Percentiles rank a stretch among this genome's conserved stretches.
Conservation (phyloP, 2,329 filamentous ascomycete species). For the Fusarium agapanthi region DNA sequence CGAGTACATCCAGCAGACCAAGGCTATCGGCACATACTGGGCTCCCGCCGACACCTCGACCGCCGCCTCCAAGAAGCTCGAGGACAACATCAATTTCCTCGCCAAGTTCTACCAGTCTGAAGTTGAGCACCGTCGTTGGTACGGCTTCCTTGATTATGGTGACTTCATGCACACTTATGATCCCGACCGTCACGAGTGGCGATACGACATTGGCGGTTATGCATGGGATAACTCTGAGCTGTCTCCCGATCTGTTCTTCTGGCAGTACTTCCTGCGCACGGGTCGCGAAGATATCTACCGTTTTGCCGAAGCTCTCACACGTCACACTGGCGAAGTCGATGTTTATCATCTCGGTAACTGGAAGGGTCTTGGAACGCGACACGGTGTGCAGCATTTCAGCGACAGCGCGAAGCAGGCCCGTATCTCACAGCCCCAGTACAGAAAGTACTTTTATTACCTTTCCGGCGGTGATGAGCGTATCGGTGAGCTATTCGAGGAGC, state of each 20-base stretch:
- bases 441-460: slow-evolving; percentile 64
- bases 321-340: slow-evolving; percentile 69
- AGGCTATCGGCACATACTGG: slow-evolving; percentile 66
- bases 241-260: slow-evolving; percentile 69
- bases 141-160: slow-evolving; percentile 70
- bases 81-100: slow-evolving; percentile 64
- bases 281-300: slow-evolving; percentile 65
- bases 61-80: slow-evolving; percentile 49
- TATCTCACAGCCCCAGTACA: slow-evolving; percentile 64
- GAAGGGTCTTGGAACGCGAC: slow-evolving; percentile 68
- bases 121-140: slow-evolving; percentile 67
- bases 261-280: slow-evolving; percentile 69
- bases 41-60: slow-evolving; percentile 47
- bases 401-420: slow-evolving; percentile 70
- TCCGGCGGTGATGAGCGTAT: slow-evolving; percentile 66
- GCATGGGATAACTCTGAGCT: slow-evolving; percentile 73
- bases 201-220: slow-evolving; percentile 70
- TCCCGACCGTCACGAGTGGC: slow-evolving; percentile 65
- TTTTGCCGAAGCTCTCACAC: slow-evolving; percentile 65
- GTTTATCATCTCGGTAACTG: slow-evolving; percentile 67
- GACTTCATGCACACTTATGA: slow-evolving; percentile 73
- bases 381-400: slow-evolving; percentile 69
- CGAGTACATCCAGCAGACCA: slow-evolving; percentile 59
- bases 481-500: slow-evolving; percentile 62
- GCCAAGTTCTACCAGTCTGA: slow-evolving; percentile 64